Evolutionary conservation across 2,329 filamentous ascomycete genomes (phyloP).

Genomic region (Diaporthe sp.): DNA sequence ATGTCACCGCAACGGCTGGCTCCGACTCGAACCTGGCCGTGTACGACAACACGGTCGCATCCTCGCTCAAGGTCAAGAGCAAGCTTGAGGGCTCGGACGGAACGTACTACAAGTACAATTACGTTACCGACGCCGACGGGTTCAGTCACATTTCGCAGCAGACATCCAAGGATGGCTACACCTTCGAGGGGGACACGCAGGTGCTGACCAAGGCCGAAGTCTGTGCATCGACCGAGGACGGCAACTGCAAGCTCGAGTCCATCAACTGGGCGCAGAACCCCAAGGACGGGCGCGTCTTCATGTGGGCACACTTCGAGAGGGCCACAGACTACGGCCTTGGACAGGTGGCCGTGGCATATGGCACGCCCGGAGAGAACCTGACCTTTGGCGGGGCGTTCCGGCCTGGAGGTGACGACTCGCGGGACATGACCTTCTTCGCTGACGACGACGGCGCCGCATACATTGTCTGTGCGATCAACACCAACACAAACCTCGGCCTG

Average conservation of each 20-base stretch:
- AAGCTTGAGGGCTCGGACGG: conserved; percentile 5
- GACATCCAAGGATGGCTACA: conserved; percentile 10
- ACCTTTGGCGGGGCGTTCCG: conserved; percentile 20
- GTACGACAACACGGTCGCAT: not conserved
- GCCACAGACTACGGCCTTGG: not conserved
- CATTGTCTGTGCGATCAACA: not conserved
- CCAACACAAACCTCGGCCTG: conserved; percentile 4
- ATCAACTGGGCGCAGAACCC: conserved; percentile 14
- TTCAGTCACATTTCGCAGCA: conserved; percentile 21
- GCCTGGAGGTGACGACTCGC: not conserved
- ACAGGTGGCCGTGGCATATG: conserved; percentile 16
- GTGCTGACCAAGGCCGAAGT: conserved; percentile 10
- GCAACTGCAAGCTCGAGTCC: conserved; percentile 21
- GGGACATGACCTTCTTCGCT: conserved; percentile 21
- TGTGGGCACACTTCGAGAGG: conserved; percentile 21
- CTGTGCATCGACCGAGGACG: conserved; percentile 1
- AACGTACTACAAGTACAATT: not conserved
- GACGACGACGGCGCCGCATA: conserved; percentile 11
- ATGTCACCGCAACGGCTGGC: not conserved
- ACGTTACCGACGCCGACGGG: conserved; percentile 3
- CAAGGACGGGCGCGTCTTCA: conserved; percentile 1
- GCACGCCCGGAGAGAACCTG: not conserved
- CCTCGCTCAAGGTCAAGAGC: conserved; percentile 21
- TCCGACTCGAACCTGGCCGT: not conserved
- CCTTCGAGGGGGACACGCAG: not conserved